Base-by-base conservation (phyloP, 2,329 filamentous ascomycete species). In the Claviceps purpurea region DNA sequence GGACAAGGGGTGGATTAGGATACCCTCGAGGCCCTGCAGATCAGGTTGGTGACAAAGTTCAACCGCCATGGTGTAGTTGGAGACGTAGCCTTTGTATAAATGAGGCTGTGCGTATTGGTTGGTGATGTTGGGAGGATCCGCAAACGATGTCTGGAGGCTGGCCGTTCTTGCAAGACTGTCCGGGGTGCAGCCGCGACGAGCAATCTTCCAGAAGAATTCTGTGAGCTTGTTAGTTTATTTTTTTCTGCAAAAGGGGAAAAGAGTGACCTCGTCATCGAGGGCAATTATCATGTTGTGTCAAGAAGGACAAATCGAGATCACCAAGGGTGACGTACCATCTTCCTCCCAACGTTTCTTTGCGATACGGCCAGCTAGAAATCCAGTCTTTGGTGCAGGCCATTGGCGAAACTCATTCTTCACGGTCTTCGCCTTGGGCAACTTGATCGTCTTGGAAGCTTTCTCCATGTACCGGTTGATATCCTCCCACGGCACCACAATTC, bases 11-110 rank as follows among this genome's bases (percentile, higher is more conserved):
- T 77, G 72, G 59, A 84, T 81, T 46, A 86, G 73, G 57, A 85
- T 77, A 43, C 83, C 82, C 56, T 85, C 78, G 2, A 83, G 72
- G 43, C 76, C 73, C 53, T 81, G 74, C 2, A 85, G 68, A 55
- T 82, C 77, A 0, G 82, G 79, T 50, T 85, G 79, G 53, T 82
- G 82, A 64, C 82, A 86, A 39, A 85, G 70, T 52, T 84, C 77
- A 43, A 73, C 74, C 3, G 79, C 77, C 1, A 77, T 66, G 22
- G 80, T 79, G 57, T 75, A 81, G 61, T 85, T 85, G 48, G 73
- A 71, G 5, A 85, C 74, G 53, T 76, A 81, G 5, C 82, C 82
- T 50, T 76, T 67, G 52, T 71, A 70, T 52, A 73, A 72, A 58
- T 83, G 75, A 1, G 72, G 68, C 7, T 64, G 62, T 14, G 74